A percentile compares a stretch with the other conserved stretches of the same genome.
Conservation (phyloP, 257 asterid genomes). For the Osmanthus fragrans region DNA sequence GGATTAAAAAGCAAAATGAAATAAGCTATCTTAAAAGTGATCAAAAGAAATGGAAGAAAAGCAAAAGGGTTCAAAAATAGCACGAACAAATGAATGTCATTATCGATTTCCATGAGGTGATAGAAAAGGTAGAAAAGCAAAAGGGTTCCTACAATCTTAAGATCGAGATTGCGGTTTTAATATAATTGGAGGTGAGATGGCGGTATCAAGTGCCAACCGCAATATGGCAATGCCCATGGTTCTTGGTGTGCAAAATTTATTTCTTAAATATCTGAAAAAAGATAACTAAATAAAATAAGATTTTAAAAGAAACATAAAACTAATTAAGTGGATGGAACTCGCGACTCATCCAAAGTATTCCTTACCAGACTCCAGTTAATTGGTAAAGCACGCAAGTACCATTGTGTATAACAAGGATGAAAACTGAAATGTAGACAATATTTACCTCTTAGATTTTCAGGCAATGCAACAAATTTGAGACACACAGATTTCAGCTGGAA, state of each 20-base stretch:
- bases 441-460: constrained; percentile 86
- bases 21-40: too few species aligned
- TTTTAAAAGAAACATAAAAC: neutral
- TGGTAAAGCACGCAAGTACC: neutral
- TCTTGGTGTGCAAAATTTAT: neutral
- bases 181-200: neutral
- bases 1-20: too few species aligned
- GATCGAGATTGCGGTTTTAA: neutral
- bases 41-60: too few species aligned
- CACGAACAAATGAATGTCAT: too few species aligned
- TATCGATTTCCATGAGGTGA: too few species aligned
- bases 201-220: neutral
- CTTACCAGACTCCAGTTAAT: neutral
- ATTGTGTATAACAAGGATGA: neutral
- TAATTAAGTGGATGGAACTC: neutral
- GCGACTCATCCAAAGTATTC: neutral
- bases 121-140: too few species aligned
- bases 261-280: neutral
- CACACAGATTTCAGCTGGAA: constrained; percentile 85
- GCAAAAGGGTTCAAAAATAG: too few species aligned
- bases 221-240: neutral
- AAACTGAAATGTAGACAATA: neutral
- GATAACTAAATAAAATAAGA: neutral
- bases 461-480: constrained; percentile 79
- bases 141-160: neutral